Evolutionary conservation across 2,329 filamentous ascomycete genomes (phyloP).

Genomic region (Zalaria obscura): DNA sequence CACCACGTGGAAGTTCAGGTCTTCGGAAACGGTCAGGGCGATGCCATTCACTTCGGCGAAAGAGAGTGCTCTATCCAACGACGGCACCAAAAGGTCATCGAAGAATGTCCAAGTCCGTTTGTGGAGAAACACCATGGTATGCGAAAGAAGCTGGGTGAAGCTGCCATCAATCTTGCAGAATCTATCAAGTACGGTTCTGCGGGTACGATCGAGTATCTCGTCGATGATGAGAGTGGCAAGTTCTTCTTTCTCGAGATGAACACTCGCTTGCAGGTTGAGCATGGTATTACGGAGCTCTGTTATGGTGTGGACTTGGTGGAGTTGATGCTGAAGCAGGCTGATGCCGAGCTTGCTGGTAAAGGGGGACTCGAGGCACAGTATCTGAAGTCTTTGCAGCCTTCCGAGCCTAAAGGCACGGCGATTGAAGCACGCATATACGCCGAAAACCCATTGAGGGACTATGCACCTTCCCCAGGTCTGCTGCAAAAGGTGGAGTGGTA

Average conservation of each 20-base stretch:
- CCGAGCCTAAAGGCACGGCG: conserved; percentile 30
- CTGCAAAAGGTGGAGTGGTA: conserved; percentile 42
- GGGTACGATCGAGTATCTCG: conserved; percentile 81
- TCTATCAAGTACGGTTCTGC: conserved; percentile 61
- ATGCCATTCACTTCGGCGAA: conserved; percentile 73
- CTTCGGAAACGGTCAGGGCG: conserved; percentile 68
- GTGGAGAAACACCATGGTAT: conserved; percentile 36
- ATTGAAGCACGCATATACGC: conserved; percentile 43
- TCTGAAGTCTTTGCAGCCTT: conserved; percentile 28
- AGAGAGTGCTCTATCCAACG: conserved; percentile 79
- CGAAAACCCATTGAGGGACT: conserved; percentile 44
- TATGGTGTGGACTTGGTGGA: conserved; percentile 40
- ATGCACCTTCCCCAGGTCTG: conserved; percentile 43
- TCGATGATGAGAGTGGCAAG: conserved; percentile 65
- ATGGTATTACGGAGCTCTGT: conserved; percentile 43
- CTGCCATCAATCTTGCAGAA: conserved; percentile 53
- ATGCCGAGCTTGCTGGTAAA: conserved; percentile 31
- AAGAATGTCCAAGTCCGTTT: conserved; percentile 73
- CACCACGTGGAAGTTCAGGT: conserved; percentile 85
- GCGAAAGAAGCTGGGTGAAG: conserved; percentile 47
- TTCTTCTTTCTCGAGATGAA: conserved; percentile 59
- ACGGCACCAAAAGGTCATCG: conserved; percentile 79
- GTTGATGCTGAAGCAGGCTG: conserved; percentile 42
- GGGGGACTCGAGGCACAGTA: conserved; percentile 28
- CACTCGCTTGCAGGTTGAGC: conserved; percentile 43